Conservation (phyloP, 768 basidiomycete species). For the Tricholoma matsutake region DNA sequence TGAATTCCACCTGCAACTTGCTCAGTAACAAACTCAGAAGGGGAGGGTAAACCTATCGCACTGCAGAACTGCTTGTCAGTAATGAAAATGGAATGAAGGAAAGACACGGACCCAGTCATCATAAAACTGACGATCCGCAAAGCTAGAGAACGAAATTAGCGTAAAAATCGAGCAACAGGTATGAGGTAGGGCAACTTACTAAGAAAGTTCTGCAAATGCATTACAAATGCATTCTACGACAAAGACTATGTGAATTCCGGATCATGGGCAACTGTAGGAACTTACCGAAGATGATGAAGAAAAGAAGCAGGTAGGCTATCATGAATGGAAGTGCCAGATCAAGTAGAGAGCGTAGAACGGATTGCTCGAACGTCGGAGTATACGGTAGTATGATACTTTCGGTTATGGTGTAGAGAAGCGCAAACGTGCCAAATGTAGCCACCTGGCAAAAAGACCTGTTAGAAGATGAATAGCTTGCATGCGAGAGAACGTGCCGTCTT, state of each 20-base stretch:
- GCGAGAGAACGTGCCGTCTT: slow-evolving; percentile 49
- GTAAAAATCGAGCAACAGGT: neutral
- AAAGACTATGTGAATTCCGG: neutral
- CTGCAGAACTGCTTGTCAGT: slow-evolving; percentile 6
- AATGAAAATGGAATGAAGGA: neutral
- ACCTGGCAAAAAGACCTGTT: slow-evolving; percentile 43
- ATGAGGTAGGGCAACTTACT: slow-evolving; percentile 42
- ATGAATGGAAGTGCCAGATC: slow-evolving; percentile 92
- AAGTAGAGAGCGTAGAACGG: slow-evolving; percentile 71
- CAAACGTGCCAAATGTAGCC: slow-evolving; percentile 96
- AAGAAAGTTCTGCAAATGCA: slow-evolving; percentile 89
- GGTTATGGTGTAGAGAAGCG: slow-evolving; percentile 87
- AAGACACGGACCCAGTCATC: slow-evolving; percentile 77
- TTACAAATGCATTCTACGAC: slow-evolving; percentile 90
- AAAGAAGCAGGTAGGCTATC: slow-evolving; percentile 85
- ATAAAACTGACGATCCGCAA: slow-evolving; percentile 97
- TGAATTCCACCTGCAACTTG: slow-evolving; percentile 78
- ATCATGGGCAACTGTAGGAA: neutral
- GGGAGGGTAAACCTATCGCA: slow-evolving; percentile 2
- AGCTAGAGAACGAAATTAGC: slow-evolving; percentile 43
- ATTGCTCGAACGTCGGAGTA: slow-evolving; percentile 63
- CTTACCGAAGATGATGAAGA: slow-evolving; percentile 82
- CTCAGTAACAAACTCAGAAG: neutral
- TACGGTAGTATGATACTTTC: slow-evolving; percentile 92
- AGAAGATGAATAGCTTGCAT: slow-evolving; percentile 33